Evolutionary conservation across 352 stramenopile species (phyloP).

Genomic region (Phytophthora litchii): DNA sequence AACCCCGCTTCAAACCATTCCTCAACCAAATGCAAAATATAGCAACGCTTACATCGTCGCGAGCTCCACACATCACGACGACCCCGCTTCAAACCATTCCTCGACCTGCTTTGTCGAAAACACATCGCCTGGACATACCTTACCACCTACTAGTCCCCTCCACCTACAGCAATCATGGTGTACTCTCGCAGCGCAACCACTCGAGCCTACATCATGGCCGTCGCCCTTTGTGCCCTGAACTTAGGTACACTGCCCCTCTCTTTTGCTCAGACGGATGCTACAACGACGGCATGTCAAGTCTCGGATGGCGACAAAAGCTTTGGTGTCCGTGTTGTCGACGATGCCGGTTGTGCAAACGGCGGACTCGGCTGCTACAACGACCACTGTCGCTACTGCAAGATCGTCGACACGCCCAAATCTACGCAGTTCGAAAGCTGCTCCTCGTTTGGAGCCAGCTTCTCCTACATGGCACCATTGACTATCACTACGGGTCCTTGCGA

Average conservation of each 20-base stretch:
- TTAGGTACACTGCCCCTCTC: constrained; percentile 16
- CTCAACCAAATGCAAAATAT: too few relatives aligned
- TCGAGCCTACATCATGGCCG: constrained; percentile 21
- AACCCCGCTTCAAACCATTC: too few relatives aligned
- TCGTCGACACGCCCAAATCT: constrained; percentile 40
- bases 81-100: constrained; percentile 4
- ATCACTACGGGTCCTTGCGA: constrained; percentile 25
- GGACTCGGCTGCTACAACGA: constrained; percentile 44
- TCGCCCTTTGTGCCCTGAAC: constrained; percentile 22
- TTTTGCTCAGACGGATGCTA: background rate
- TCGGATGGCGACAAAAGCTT: constrained; percentile 33
- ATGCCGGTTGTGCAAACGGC: constrained; percentile 29
- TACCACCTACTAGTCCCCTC: constrained; percentile 2
- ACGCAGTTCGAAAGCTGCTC: constrained; percentile 38
- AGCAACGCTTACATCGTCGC: too few relatives aligned
- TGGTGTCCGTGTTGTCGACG: constrained; percentile 38
- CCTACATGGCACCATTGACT: constrained; percentile 15
- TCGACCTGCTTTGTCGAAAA: constrained; percentile 19
- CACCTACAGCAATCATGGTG: constrained; percentile 24
- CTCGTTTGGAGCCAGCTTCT: constrained; percentile 34
- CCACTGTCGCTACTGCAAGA: constrained; percentile 48
- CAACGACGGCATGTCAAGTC: constrained; percentile 15
- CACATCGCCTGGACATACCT: constrained; percentile 8
- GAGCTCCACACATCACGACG: background rate
- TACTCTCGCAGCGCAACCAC: constrained; percentile 26